A percentile compares a stretch with the other conserved stretches of the same genome.
Evolutionary conservation across 1,284 basidiomycete genomes (phyloP).

Genomic region (Cerrena zonata): DNA sequence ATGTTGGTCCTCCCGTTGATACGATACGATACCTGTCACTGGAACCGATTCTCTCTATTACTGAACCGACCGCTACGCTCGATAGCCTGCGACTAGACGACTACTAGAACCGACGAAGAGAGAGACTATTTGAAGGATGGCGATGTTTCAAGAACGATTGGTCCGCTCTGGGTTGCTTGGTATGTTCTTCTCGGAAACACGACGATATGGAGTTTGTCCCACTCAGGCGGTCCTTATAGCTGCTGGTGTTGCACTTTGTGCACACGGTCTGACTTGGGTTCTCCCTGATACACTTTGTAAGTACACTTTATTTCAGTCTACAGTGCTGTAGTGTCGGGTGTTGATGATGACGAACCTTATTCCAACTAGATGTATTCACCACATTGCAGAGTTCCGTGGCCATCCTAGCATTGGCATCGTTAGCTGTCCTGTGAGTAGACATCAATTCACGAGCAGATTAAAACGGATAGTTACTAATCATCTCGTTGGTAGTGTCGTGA

Average conservation of each 20-base stretch:
- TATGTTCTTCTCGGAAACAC: conserved; percentile 2
- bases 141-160: conserved; percentile 11
- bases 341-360: background rate
- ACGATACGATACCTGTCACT: conserved; percentile 1
- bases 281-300: conserved; percentile 18
- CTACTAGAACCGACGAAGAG: background rate
- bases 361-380: conserved; percentile 52
- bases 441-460: background rate
- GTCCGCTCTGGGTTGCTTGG: conserved; percentile 12
- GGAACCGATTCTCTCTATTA: too few species aligned
- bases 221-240: conserved; percentile 10
- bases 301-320: background rate
- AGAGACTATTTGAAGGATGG: conserved; percentile 4
- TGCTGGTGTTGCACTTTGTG: conserved; percentile 14
- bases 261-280: conserved; percentile 12
- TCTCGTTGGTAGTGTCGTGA: conserved; percentile 42
- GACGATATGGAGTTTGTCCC: background rate
- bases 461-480: background rate
- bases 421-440: conserved; percentile 57
- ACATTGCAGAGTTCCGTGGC: conserved; percentile 70
- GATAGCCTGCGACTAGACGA: too few species aligned
- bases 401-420: conserved; percentile 52
- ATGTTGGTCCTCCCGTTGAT: background rate
- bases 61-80: background rate
- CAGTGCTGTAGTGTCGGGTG: background rate